Base-by-base conservation (phyloP, 2,329 filamentous ascomycete genomes). In the Aspergillus candidus region DNA sequence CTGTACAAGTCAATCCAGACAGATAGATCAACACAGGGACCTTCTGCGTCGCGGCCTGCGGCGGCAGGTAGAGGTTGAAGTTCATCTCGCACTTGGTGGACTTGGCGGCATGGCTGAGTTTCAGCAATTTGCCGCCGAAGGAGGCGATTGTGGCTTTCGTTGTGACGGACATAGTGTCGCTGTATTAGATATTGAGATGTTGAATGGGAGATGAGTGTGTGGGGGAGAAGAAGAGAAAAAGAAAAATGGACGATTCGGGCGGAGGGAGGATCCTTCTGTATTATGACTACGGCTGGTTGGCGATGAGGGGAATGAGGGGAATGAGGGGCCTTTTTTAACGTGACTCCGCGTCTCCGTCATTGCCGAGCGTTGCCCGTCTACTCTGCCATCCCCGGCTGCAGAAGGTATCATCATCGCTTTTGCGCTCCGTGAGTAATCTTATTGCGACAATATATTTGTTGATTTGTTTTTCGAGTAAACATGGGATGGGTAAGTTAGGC, bases 121-220 rank as follows among this genome's bases (percentile, higher is more conserved):
- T 97, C 58, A 95, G 80, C 48, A 98, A 84, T 72, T 89, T 89
- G 65, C 93, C 93, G 65, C 90, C 91, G 65, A 96, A 97, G 67
- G 83, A 87, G 74, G 83, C 78, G 69, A 97, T 95, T 51, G 86
- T 88, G 48, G 88, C 84, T 66, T 86, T 94, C 55, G 86, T 94
- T 65, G 86, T 87, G 75, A 97, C 89, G 47, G 85, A 75, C 90
- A 93, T 93, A 51, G 47, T 53, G 47, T 12, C 11, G 39, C 13
- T 12, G 7, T n/a, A 29, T 32, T 42, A 32, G 14, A 36, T 6
- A 35, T 33, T 32, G 15, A n/a, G 1, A 2, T 40, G 12, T 4
- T 35, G 18, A 31, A 15, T 41, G 32, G 44, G 13, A 14, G 14
- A 32, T 35, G 22, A 34, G 8, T 40, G 30, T 12, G 15, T 12